Evolutionary conservation across 805 yeast genomes (phyloP), one percentile per base, ranked within the genome.

Genomic region (Metschnikowia orientalis): DNA sequence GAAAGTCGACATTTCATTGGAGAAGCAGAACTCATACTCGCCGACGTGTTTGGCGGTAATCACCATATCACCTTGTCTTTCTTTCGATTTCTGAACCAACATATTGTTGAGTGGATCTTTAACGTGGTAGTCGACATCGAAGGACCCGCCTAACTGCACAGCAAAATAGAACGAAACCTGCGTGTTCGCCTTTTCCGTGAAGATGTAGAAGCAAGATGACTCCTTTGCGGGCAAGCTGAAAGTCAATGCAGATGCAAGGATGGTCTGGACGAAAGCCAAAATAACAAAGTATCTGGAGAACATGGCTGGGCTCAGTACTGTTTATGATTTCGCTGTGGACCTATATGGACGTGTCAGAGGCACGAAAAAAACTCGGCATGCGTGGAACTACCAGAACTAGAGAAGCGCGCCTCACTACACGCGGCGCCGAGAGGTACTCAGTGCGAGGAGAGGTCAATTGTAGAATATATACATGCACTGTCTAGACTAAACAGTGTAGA

Each of bases 1-100:
- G 54, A 77, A 77, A 4, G 89, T 81, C 4, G 86, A 76, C 84
- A 82, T 81, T 42, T 77, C 83, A 58, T 85, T 83, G 49, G 77
- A 63, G 65, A 88, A 86, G 62, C 96, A 88, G 57, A 88, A 81
- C 57, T 81, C 82, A 65, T 86, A 88, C 57, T 88, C 95, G 26
- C 96, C 96, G 12, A 59, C 54, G 32, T 56, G 53, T 25, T 73
- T 75, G 14, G 85, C 94, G 13, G 62, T 67, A 55, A 88, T 78
- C 5, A 76, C 66, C 66, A 81, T 81, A 51, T 87, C 95, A 8
- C 89, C 95, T 56, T 82, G 90, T 56, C 82, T 75, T 54, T 79
- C 77, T 45, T 79, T 77, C 29, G 65, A 63, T 34, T 80, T 81
- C 20, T 62, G 50, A 32, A 73, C 71, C 26, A 83, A 57, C 14